Evolutionary conservation across 352 stramenopile genomes (phyloP).

Genomic region (Pythium phragmitis): DNA sequence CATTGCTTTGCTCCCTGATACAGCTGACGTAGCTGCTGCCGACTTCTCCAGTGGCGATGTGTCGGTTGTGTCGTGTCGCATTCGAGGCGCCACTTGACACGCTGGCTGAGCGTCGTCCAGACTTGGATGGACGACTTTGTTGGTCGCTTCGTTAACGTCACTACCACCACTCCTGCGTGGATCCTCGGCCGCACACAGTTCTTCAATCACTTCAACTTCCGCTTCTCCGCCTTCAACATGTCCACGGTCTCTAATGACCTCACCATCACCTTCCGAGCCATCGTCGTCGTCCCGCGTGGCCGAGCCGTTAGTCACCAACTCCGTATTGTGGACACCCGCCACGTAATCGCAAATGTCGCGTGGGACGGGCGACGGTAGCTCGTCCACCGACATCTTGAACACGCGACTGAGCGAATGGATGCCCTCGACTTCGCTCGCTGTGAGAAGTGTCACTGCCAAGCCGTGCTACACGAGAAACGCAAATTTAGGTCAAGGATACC

Average conservation of each 20-base stretch:
- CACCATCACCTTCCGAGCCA: background rate
- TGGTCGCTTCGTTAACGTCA: conserved; percentile 12
- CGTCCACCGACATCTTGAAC: conserved; percentile 66
- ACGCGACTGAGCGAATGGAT: conserved; percentile 59
- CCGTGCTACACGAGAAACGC: conserved; percentile 32
- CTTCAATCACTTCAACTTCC: conserved; percentile 12
- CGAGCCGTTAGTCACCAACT: background rate
- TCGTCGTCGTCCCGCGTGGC: background rate
- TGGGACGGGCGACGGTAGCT: conserved; percentile 46
- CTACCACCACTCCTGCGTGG: conserved; percentile 1
- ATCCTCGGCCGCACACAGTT: background rate
- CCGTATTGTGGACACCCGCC: background rate
- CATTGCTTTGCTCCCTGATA: background rate
- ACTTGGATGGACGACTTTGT: background rate
- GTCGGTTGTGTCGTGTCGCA: background rate
- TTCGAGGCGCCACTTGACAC: background rate
- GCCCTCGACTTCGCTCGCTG: conserved; percentile 42
- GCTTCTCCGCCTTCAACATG: conserved; percentile 10
- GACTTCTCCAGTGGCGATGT: background rate
- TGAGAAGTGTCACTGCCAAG: conserved; percentile 68
- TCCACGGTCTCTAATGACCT: background rate
- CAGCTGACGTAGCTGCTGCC: background rate
- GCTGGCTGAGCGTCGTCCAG: background rate
- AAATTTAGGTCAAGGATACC: conserved; percentile 9
- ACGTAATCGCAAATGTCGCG: conserved; percentile 48